Base-by-base conservation (phyloP, 768 basidiomycete species). In the Lactarius vividus region DNA sequence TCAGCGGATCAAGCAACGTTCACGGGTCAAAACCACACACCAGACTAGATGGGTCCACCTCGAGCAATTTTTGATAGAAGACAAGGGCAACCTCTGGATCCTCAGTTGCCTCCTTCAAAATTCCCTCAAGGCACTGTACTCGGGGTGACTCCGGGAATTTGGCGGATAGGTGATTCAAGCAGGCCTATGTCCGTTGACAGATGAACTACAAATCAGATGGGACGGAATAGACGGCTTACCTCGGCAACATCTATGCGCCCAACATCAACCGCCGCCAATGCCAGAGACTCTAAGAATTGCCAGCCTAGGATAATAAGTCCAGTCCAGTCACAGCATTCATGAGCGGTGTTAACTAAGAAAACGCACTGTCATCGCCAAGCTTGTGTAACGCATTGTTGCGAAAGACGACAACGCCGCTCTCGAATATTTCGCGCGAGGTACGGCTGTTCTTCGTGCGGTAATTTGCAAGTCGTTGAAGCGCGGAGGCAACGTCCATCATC, bases 131-230 rank as follows among this genome's bases (percentile, higher is more conserved):
- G 26, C 87, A 83, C 42, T 90, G 85, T 2, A 93, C 88, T 26
- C 95, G 85, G 23, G 91, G 89, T 1, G 94, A 95, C 33, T 78
- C 84, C 0, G 89, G 88, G 72, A 96, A 96, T 75, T 85, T 86
- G 59, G 81, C 77, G 20, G 77, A 73, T 23, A 96, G 82, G 65
- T 82, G 82, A 61, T 81, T 76, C 52, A 92, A 79, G 72, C 88
- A 89, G 73, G 81, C 78, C 90, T 92, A 57, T 20, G 55, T 26
- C 49, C 16, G 55, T 40, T 33, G 10, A 10, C 18, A 33, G 57
- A 37, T 57, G 5, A 52, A 57, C 33, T 5, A 46, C 20, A 42
- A 44, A 13, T 26, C 23, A 57, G 29, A 23, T n/a, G 29, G 29
- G 33, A 37, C n/a, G 29, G 15, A 7, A n/a, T 44, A 18, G 29